Evolutionary conservation across 148 eudicot species (phyloP).

Genomic region (Dianthus caryophyllus): DNA sequence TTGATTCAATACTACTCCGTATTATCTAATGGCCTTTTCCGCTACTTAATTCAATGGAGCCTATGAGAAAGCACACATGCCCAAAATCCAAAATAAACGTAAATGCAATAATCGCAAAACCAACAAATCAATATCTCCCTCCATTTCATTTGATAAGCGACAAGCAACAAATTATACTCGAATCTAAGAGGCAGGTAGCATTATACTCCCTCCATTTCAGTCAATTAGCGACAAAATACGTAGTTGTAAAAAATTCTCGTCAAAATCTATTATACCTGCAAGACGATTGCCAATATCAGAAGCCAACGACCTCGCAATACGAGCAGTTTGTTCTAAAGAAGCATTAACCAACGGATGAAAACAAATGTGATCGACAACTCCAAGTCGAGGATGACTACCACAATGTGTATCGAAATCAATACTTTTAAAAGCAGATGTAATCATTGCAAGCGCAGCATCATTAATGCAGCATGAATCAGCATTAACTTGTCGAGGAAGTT

Average conservation of each 20-base stretch:
- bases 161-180: too few species aligned
- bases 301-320: conserved; percentile 64
- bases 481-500: conserved; percentile 27
- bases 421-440: conserved; percentile 60
- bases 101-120: neutral
- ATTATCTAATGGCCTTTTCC: too few species aligned
- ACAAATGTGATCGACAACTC: conserved; percentile 87
- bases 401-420: conserved; percentile 59
- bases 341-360: conserved; percentile 59
- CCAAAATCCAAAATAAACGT: neutral
- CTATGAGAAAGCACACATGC: neutral
- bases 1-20: too few species aligned
- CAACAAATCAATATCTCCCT: too few species aligned
- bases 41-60: neutral
- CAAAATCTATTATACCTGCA: conserved; percentile 32
- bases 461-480: conserved; percentile 37
- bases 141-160: too few species aligned
- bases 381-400: conserved; percentile 86
- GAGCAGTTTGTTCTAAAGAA: conserved; percentile 52
- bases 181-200: neutral
- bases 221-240: too few species aligned
- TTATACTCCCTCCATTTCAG: too few species aligned
- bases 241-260: too few species aligned
- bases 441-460: conserved; percentile 66
- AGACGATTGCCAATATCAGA: conserved; percentile 57